Evolutionary conservation across 257 asterid genomes (phyloP).

Genomic region (Cinchona pubescens): DNA sequence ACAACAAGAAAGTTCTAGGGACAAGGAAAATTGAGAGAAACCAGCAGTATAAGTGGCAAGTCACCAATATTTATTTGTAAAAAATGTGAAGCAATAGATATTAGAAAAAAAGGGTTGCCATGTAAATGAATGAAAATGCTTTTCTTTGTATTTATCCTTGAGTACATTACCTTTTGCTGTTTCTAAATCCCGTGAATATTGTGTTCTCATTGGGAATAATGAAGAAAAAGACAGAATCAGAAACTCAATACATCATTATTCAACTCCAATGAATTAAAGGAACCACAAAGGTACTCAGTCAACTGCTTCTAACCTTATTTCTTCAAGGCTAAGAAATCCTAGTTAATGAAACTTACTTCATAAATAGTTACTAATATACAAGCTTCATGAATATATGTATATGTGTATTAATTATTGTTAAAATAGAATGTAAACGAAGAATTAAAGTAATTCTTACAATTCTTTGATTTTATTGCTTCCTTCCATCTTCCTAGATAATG

Average conservation of each 20-base stretch:
- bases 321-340: not conserved
- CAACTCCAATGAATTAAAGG: not conserved
- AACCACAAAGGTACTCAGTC: not conserved
- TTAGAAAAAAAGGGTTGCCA: not conserved
- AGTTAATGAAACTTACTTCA: not conserved
- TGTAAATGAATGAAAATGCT: not conserved
- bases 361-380: no score
- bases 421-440: no score
- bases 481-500: not conserved
- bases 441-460: no score
- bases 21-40: not conserved
- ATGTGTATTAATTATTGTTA: no score
- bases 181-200: not conserved
- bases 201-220: no score
- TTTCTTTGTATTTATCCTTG: not conserved
- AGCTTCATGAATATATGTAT: no score
- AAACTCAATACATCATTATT: no score
- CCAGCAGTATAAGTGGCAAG: not conserved
- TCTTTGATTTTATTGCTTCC: no score
- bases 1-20: not conserved
- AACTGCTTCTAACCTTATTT: not conserved
- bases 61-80: not conserved
- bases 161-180: constrained; percentile 1
- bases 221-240: no score
- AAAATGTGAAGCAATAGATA: not conserved